Evolutionary conservation across 108 stramenopile species (phyloP).

Genomic region (Nannochloropsis salina): DNA sequence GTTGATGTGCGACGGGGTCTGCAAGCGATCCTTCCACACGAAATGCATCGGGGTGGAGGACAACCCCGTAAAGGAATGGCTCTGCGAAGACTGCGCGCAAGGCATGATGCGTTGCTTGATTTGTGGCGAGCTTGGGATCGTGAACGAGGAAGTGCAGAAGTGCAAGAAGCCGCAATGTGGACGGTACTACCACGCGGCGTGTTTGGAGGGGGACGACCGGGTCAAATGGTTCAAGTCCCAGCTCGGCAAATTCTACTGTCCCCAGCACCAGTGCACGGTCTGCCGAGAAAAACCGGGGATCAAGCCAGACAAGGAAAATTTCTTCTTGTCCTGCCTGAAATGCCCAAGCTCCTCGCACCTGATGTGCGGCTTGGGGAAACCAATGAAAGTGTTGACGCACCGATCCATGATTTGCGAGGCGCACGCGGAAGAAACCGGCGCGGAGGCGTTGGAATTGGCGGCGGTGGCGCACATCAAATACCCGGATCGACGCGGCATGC

Average conservation of each 20-base stretch:
- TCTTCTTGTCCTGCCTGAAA: slow-evolving; percentile 4
- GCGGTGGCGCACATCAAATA: background rate
- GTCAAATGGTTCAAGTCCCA: slow-evolving; percentile 4
- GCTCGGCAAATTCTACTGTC: slow-evolving; percentile 40
- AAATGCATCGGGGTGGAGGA: slow-evolving; percentile 36
- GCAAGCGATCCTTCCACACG: slow-evolving; percentile 45
- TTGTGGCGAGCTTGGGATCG: slow-evolving; percentile 10
- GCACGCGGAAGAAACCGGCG: slow-evolving; percentile 20
- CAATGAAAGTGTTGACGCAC: background rate
- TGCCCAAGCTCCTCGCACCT: background rate
- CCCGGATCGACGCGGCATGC: slow-evolving; percentile 13
- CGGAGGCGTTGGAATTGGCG: slow-evolving; percentile 21
- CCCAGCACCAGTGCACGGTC: slow-evolving; percentile 40
- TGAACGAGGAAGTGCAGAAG: slow-evolving; percentile 26
- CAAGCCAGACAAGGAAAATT: slow-evolving; percentile 22
- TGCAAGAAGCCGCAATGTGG: slow-evolving; percentile 41
- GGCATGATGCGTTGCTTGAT: slow-evolving; percentile 16
- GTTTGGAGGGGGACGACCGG: background rate
- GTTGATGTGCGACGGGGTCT: slow-evolving; percentile 42
- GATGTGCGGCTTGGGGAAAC: background rate
- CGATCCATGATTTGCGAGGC: slow-evolving; percentile 22
- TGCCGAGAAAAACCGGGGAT: slow-evolving; percentile 31
- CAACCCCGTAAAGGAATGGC: slow-evolving; percentile 26
- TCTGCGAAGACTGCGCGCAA: background rate
- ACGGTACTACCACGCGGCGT: slow-evolving; percentile 45